Percentiles rank a stretch among this genome's conserved stretches.
These are phyloP conservation scores for Amylostereum areolatum DNA, from an alignment of 1,284 basidiomycete genomes.

Conservation along the genomic window DNA sequence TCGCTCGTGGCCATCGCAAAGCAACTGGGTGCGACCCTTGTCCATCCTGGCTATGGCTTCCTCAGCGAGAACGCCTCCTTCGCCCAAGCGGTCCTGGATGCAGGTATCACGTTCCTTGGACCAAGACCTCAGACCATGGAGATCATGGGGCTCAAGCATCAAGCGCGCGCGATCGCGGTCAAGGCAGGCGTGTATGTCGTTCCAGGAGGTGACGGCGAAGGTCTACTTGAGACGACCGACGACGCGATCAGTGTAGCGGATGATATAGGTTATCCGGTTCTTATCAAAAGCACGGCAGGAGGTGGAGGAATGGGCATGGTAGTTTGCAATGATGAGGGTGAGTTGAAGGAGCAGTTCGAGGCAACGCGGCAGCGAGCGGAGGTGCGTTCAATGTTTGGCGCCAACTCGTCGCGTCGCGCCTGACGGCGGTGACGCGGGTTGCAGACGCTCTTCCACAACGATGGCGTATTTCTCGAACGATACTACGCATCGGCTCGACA, in stretches of 20 bases:
- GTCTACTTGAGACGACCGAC: conserved; percentile 34
- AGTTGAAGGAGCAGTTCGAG: conserved; percentile 33
- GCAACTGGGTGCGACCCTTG: conserved; percentile 41
- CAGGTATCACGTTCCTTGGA: conserved; percentile 56
- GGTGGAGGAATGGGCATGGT: conserved; percentile 71
- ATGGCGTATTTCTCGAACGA: conserved; percentile 56
- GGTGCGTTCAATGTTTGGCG: conserved; percentile 23
- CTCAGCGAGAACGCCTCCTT: conserved; percentile 62
- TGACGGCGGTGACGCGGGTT: conserved; percentile 4
- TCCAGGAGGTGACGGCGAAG: conserved; percentile 36
- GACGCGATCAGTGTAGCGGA: conserved; percentile 38
- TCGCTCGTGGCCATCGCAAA: conserved; percentile 40
- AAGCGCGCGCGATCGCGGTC: conserved; percentile 45
- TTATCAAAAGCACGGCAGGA: conserved; percentile 67
- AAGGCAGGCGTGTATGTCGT: conserved; percentile 48
- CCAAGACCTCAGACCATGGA: conserved; percentile 48
- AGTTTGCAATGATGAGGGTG: conserved; percentile 41
- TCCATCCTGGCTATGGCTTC: conserved; percentile 68
- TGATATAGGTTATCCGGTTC: conserved; percentile 52
- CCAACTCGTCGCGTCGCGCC: neutral
- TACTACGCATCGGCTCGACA: conserved; percentile 52
- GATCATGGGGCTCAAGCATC: conserved; percentile 60
- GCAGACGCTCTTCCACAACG: conserved; percentile 48
- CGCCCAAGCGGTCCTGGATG: conserved; percentile 39
- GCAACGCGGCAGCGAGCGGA: conserved; percentile 37